Percentiles rank a stretch among this genome's conserved stretches.
Conservation (phyloP, 768 basidiomycete genomes). For the Hericium erinaceus region DNA sequence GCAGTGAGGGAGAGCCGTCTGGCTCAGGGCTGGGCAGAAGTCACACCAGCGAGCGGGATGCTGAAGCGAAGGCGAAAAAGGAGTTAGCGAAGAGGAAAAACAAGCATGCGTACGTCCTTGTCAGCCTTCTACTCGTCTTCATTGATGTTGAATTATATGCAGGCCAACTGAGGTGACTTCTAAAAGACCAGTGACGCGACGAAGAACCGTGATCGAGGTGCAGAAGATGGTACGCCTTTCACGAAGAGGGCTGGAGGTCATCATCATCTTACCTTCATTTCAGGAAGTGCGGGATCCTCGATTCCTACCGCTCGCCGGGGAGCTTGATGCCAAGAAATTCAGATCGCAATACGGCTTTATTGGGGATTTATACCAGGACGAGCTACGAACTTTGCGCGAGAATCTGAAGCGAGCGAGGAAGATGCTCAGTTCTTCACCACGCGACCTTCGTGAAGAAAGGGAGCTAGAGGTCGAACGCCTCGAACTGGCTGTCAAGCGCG, state of each 20-base stretch:
- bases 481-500: conserved; percentile 64
- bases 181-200: conserved; percentile 74
- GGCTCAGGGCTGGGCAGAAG: background rate
- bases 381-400: conserved; percentile 56
- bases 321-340: conserved; percentile 57
- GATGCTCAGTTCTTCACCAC: conserved; percentile 49
- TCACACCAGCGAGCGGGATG: background rate
- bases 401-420: conserved; percentile 63
- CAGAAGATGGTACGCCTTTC: conserved; percentile 44
- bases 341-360: conserved; percentile 70
- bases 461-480: conserved; percentile 61
- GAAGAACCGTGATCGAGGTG: conserved; percentile 59
- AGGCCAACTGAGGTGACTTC: conserved; percentile 81
- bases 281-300: conserved; percentile 83
- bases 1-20: conserved; percentile 1
- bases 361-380: conserved; percentile 48
- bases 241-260: background rate
- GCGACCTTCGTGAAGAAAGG: conserved; percentile 47
- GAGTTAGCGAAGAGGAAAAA: conserved; percentile 51
- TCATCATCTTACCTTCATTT: background rate
- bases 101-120: conserved; percentile 76
- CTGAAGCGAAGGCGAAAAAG: conserved; percentile 19
- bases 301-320: conserved; percentile 66
- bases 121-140: too few relatives aligned
- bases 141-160: conserved; percentile 1